phyloP scores from a whole-genome alignment of 2,329 filamentous ascomycete species.

The Penicillium sp. region DNA sequence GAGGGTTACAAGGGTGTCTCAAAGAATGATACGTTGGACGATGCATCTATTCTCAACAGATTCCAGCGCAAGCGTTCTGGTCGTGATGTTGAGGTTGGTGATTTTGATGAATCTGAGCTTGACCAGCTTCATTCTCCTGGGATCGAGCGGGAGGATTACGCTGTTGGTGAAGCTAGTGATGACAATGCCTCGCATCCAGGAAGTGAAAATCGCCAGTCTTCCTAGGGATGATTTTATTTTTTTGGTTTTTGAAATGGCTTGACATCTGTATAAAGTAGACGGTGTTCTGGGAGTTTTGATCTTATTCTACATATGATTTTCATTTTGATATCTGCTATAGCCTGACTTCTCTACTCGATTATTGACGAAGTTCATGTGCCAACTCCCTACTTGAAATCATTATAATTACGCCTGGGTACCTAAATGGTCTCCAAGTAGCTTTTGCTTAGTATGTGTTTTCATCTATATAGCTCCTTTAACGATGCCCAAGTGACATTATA shows the following conservation, averaged over 20 bases:
- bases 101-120: constrained; percentile 62
- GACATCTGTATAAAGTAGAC: constrained; percentile 4
- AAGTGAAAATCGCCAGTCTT: constrained; percentile 2
- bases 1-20: constrained; percentile 45
- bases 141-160: constrained; percentile 43
- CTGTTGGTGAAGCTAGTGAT: constrained; percentile 49
- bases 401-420: no score
- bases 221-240: no score
- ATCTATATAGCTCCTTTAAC: no score
- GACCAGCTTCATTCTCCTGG: constrained; percentile 51
- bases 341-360: neutral
- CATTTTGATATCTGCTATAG: neutral
- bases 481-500: neutral
- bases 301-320: neutral
- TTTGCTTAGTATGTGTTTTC: no score
- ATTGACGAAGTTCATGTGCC: no score
- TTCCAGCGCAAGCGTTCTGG: constrained; percentile 45
- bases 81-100: constrained; percentile 59
- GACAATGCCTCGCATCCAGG: constrained; percentile 25
- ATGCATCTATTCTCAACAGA: constrained; percentile 46
- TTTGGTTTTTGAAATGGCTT: neutral
- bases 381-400: no score
- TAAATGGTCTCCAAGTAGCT: no score
- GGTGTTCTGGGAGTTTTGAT: neutral
- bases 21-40: constrained; percentile 38